Evolutionary conservation across 192 early-diverging fungal species (phyloP).

Genomic region (Funneliformis mosseae): DNA sequence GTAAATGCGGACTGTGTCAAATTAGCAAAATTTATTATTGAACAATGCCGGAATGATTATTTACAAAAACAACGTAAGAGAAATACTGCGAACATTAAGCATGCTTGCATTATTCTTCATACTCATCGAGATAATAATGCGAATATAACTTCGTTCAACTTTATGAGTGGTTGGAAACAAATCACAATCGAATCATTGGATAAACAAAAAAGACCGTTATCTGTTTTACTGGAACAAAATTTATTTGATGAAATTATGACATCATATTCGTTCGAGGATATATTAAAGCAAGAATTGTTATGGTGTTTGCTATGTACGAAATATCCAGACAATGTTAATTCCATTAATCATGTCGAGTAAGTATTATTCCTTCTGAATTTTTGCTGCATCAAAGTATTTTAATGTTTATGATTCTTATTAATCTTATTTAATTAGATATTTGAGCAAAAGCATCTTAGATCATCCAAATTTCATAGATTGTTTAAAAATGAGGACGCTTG

Average conservation of each 20-base stretch:
- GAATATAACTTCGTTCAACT: background rate
- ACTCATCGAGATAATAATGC: slow-evolving; percentile 2
- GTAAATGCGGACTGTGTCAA: slow-evolving; percentile 27
- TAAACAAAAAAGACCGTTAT: slow-evolving; percentile 23
- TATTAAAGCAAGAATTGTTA: slow-evolving; percentile 5
- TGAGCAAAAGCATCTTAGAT: background rate
- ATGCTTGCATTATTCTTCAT: slow-evolving; percentile 1
- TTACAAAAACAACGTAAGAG: background rate
- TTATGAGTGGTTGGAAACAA: slow-evolving; percentile 35
- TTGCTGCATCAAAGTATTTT: background rate
- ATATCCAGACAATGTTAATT: slow-evolving; percentile 27
- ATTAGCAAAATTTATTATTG: slow-evolving; percentile 35
- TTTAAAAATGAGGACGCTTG: no score
- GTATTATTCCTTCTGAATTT: background rate
- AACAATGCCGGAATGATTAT: slow-evolving; percentile 30
- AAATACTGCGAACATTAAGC: background rate
- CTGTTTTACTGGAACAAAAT: slow-evolving; percentile 15
- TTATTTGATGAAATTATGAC: slow-evolving; percentile 17
- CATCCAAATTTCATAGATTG: background rate
- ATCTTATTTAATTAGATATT: background rate
- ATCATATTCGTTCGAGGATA: slow-evolving; percentile 20
- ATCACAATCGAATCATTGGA: slow-evolving; percentile 25
- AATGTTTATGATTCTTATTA: background rate
- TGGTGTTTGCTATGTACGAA: slow-evolving; percentile 35
- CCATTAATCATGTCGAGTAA: slow-evolving; percentile 22